Base-by-base conservation (phyloP, 805 yeast species). In the Candida michaelii region DNA sequence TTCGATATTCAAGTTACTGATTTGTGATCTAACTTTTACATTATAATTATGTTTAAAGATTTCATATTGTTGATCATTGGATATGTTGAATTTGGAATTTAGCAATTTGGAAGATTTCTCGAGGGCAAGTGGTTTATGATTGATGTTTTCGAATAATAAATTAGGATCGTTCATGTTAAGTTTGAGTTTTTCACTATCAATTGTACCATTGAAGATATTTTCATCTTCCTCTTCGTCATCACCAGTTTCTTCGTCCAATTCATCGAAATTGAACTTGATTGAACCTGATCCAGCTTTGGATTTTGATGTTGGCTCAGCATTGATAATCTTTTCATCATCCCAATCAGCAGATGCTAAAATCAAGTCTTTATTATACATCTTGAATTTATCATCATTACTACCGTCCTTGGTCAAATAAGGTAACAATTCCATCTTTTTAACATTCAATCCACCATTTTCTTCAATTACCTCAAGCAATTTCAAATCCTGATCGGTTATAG, bases 161-260 rank as follows among this genome's bases (percentile, higher is more conserved):
- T 82, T 74, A 11, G 93, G 86, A 61, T 93, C 99, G 57, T 90
- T 93, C 83, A 89, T 76, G 61, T 91, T 95, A 33, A 93, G 63
- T 49, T 72, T 73, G 30, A 82, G 59, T 21, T 68, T 68, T 3
- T 63, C 69, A 3, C 60, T 46, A 36, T 64, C 59, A 40, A 69
- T 64, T 32, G 56, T 73, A 1, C 96, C 98, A 30, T 85, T 83
- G 40, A 90, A 77, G n/a, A 93, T 74, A 47, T 76, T 85, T 52
- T 85, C 91, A 23, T 81, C 83, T 30, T 77, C 79, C 6, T 46
- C 53, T 12, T 43, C 51, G 17, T 47, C 51, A 27, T 43, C 50
- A n/a, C 40, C 45, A 8, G 42, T 51, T 25, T 43, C 46, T 27
- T 43, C 29, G 5, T 38, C 38, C 11, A 19, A 16, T 31, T 30